phyloP scores from a whole-genome alignment of 1,284 basidiomycete genomes.

The Papiliotrema nemorosa region DNA sequence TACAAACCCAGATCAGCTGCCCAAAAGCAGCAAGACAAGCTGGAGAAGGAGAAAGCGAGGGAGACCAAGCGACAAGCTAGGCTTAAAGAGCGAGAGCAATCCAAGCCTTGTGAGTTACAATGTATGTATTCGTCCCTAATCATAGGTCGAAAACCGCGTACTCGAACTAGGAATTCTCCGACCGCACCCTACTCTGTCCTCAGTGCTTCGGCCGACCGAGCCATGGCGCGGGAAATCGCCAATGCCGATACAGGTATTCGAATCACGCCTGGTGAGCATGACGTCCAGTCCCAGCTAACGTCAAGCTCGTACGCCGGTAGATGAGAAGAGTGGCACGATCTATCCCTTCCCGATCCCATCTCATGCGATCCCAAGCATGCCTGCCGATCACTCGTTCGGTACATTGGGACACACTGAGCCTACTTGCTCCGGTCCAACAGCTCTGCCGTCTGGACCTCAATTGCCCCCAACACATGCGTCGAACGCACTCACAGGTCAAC shows the following conservation, averaged over 20 bases:
- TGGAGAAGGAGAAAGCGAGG: slow-evolving; percentile 49
- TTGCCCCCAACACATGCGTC: no score
- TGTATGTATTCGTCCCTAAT: neutral
- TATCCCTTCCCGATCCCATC: no score
- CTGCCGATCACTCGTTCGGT: no score
- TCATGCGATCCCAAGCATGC: no score
- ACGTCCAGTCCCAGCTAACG: no score
- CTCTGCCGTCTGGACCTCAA: no score
- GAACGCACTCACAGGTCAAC: no score
- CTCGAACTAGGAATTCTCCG: neutral
- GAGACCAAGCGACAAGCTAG: slow-evolving; percentile 29
- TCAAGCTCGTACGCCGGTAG: neutral
- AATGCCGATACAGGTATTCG: neutral
- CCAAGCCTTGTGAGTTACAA: neutral
- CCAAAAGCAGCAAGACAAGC: slow-evolving; percentile 60
- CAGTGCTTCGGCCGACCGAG: neutral
- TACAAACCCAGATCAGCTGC: slow-evolving; percentile 68
- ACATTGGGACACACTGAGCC: no score
- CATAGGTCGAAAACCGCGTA: slow-evolving; percentile 2
- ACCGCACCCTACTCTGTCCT: slow-evolving; percentile 2
- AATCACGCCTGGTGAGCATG: no score
- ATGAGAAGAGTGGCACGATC: neutral
- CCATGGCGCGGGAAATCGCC: neutral
- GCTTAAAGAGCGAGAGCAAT: slow-evolving; percentile 19
- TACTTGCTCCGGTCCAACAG: no score